Conservation (phyloP, 1,284 basidiomycete genomes). For the Macrocystidia cucumis region DNA sequence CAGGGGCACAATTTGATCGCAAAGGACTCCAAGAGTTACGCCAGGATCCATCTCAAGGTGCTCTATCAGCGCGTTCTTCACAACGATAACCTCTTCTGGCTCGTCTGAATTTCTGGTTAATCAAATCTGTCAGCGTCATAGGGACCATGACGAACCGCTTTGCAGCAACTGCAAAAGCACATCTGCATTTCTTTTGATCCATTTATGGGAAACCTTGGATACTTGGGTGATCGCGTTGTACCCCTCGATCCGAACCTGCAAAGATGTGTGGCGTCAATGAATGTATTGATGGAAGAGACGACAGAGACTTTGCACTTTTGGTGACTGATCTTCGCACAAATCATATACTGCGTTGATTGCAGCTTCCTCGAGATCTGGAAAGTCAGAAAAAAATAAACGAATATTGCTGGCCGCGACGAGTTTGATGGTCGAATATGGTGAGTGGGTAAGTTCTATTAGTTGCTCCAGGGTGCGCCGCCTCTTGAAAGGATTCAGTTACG, state of each 20-base stretch:
- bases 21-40: slow-evolving; percentile 56
- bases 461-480: slow-evolving; percentile 24
- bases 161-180: slow-evolving; percentile 68
- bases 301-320: slow-evolving; percentile 29
- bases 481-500: slow-evolving; percentile 13
- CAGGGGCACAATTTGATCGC: slow-evolving; percentile 52
- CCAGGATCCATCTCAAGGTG: slow-evolving; percentile 58
- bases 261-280: neutral
- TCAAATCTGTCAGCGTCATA: neutral
- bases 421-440: slow-evolving; percentile 31
- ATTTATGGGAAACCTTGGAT: slow-evolving; percentile 50
- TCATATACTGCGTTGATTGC: slow-evolving; percentile 71
- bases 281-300: no score
- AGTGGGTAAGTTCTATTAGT: slow-evolving; percentile 27
- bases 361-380: slow-evolving; percentile 61
- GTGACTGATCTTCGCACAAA: slow-evolving; percentile 60
- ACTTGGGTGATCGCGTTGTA: slow-evolving; percentile 56
- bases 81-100: slow-evolving; percentile 50
- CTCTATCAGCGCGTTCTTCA: slow-evolving; percentile 49
- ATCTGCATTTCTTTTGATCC: slow-evolving; percentile 64
- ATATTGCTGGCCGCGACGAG: slow-evolving; percentile 52
- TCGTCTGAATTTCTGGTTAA: slow-evolving; percentile 39
- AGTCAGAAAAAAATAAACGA: slow-evolving; percentile 51
- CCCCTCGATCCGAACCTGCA: slow-evolving; percentile 60
- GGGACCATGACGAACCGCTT: slow-evolving; percentile 43